These are phyloP conservation scores for Saccharomyces hybrid DNA, from an alignment of 1,139 yeast genomes.

Conservation along the genomic window DNA sequence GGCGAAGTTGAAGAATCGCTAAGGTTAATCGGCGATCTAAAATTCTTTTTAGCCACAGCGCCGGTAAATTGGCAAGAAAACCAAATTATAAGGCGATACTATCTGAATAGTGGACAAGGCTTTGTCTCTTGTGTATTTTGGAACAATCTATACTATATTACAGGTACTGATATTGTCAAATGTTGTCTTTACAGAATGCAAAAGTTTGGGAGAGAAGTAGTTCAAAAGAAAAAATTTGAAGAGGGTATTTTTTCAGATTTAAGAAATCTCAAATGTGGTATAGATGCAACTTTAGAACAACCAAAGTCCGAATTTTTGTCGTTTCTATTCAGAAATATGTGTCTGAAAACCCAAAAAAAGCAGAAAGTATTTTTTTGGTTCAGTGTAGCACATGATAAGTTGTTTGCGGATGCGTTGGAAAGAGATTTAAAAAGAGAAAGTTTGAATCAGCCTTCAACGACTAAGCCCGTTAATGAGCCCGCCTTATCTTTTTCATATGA, in stretches of 20 bases:
- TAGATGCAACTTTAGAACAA: slow-evolving; percentile 80
- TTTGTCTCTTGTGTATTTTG: slow-evolving; percentile 87
- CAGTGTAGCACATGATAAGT: slow-evolving; percentile 86
- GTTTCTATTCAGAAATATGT: slow-evolving; percentile 75
- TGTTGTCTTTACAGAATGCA: slow-evolving; percentile 84
- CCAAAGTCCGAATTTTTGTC: slow-evolving; percentile 84
- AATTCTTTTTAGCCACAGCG: slow-evolving; percentile 81
- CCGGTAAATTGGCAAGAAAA: slow-evolving; percentile 92
- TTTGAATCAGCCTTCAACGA: slow-evolving; percentile 46
- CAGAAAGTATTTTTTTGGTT: slow-evolving; percentile 97
- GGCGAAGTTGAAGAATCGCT: not conserved
- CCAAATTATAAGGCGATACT: slow-evolving; percentile 80
- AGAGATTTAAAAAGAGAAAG: slow-evolving; percentile 80
- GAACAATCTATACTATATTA: slow-evolving; percentile 83
- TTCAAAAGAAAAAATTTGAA: slow-evolving; percentile 88
- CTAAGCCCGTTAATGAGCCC: slow-evolving; percentile 53
- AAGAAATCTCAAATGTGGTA: slow-evolving; percentile 76
- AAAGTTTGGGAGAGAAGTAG: slow-evolving; percentile 78
- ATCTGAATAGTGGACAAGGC: slow-evolving; percentile 81
- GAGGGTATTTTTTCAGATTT: slow-evolving; percentile 93
- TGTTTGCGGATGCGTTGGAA: slow-evolving; percentile 90
- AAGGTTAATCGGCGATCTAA: slow-evolving; percentile 55
- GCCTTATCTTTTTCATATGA: slow-evolving; percentile 53
- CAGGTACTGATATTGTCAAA: slow-evolving; percentile 94
- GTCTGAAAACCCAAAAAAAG: slow-evolving; percentile 90